phyloP scores from a whole-genome alignment of 1,284 basidiomycete genomes.

The Moesziomyces sp. region DNA sequence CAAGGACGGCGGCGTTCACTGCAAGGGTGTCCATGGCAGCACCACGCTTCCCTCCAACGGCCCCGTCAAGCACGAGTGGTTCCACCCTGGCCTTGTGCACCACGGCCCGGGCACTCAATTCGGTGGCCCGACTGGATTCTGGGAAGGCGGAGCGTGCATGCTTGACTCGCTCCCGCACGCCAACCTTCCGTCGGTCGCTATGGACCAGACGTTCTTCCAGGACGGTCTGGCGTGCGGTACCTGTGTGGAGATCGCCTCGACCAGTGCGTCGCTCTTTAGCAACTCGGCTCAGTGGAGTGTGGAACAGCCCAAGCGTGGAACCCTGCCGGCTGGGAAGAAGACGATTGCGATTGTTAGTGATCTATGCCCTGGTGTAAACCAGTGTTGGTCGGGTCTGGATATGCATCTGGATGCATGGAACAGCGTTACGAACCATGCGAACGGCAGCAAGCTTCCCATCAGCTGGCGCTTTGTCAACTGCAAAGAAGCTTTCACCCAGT shows the following conservation, averaged over 20 bases:
- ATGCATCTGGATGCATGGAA: conserved; percentile 49
- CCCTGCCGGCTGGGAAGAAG: conserved; percentile 19
- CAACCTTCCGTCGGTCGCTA: conserved; percentile 36
- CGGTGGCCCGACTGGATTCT: conserved; percentile 22
- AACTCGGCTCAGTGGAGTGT: conserved; percentile 25
- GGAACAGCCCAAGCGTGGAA: conserved; percentile 17
- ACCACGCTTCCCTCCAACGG: conserved; percentile 7
- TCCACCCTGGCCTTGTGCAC: conserved; percentile 25
- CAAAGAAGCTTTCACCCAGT: conserved; percentile 22
- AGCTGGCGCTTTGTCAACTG: conserved; percentile 43
- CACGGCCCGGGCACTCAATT: conserved; percentile 42
- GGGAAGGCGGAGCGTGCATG: conserved; percentile 50
- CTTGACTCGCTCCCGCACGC: conserved; percentile 33
- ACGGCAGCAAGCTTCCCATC: conserved; percentile 33
- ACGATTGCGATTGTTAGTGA: conserved; percentile 42
- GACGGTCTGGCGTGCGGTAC: conserved; percentile 46
- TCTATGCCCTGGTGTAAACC: conserved; percentile 38
- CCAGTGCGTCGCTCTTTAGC: conserved; percentile 26
- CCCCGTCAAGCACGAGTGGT: conserved; percentile 21
- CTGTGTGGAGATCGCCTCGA: conserved; percentile 41
- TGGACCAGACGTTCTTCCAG: conserved; percentile 44
- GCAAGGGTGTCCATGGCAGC: conserved; percentile 21
- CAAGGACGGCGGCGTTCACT: conserved; percentile 4
- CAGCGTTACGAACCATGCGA: conserved; percentile 23
- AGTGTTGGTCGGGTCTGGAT: conserved; percentile 46